Base-by-base conservation (phyloP, 805 yeast species). In the Candida ipomoeae region DNA sequence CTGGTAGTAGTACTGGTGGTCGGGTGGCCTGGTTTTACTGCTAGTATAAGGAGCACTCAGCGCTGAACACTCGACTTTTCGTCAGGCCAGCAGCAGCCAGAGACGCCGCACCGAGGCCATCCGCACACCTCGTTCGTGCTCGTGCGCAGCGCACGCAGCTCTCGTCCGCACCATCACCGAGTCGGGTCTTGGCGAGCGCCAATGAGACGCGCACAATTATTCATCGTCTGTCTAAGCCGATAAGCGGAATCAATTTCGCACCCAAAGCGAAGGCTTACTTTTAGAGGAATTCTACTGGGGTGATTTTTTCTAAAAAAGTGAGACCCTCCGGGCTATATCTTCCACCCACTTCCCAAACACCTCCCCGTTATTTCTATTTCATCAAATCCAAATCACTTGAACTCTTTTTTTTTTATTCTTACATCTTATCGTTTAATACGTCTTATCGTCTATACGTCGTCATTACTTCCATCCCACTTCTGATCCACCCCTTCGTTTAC, bases 201-300 rank as follows among this genome's bases (percentile, higher is more conserved):
- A 57, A 57, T 57, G 47, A 42, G 26, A 42, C 41, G 48, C 46
- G 46, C 50, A 29, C 26, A 43, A 56, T 56, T 56, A 54, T 39
- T 56, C 59, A 56, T 52, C 50, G 41, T 36, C 31, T 33, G 21
- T 38, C 15, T 47, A 44, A 39, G 52, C 60, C 61, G 59, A 55
- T 40, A 44, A 42, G 57, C 58, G 61, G 58, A 49, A 40, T 29
- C 32, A 17, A 32, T 45, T 42, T 48, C 48, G 55, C 55, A 53
- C 55, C 56, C 60, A 55, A 44, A 39, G 17, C 18, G 21, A 37
- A 18, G 41, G 46, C 46, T 44, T 44, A 44, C 40, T 23, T 34
- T 44, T 11, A 17, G 15, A 44, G 46, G 10, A 10, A 17, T 36
- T 14, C 23, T 15, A 44, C 46, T 44, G 39, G 46, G 40, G 45